phyloP scores from a whole-genome alignment of 1,139 yeast genomes.

The Protomyces inundatus region DNA sequence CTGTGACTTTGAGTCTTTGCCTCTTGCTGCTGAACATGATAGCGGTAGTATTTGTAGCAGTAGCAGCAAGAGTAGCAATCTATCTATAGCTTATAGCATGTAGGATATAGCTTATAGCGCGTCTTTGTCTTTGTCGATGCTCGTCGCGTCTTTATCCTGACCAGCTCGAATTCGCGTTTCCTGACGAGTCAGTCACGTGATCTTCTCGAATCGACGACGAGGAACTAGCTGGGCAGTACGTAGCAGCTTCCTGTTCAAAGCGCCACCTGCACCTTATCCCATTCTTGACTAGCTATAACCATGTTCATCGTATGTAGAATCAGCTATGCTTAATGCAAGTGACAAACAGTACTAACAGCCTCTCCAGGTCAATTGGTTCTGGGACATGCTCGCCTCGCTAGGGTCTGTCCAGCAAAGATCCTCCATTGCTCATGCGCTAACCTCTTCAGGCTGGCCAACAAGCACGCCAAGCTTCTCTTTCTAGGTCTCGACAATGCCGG shows the following conservation, averaged over 20 bases:
- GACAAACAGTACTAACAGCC: too few relatives aligned
- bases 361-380: constrained; percentile 16
- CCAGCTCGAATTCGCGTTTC: not conserved
- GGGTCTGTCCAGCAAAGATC: constrained; percentile 3
- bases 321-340: not conserved
- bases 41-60: too few relatives aligned
- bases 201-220: too few relatives aligned
- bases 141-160: not conserved
- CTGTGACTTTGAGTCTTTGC: constrained; percentile 36
- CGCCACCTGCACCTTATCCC: too few relatives aligned
- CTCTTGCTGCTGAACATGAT: not conserved
- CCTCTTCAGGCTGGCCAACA: constrained; percentile 69
- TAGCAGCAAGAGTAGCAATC: too few relatives aligned
- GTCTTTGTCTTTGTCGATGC: not conserved
- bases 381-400: constrained; percentile 24
- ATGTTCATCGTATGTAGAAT: constrained; percentile 8
- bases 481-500: constrained; percentile 98
- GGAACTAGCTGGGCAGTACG: too few relatives aligned
- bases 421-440: constrained; percentile 36
- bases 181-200: too few relatives aligned
- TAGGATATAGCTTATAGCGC: too few relatives aligned
- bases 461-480: constrained; percentile 92
- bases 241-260: too few relatives aligned
- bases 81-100: too few relatives aligned
- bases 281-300: not conserved